Evolutionary conservation across 192 early-diverging fungal species (phyloP).

Genomic region (Spizellomyces sp.): DNA sequence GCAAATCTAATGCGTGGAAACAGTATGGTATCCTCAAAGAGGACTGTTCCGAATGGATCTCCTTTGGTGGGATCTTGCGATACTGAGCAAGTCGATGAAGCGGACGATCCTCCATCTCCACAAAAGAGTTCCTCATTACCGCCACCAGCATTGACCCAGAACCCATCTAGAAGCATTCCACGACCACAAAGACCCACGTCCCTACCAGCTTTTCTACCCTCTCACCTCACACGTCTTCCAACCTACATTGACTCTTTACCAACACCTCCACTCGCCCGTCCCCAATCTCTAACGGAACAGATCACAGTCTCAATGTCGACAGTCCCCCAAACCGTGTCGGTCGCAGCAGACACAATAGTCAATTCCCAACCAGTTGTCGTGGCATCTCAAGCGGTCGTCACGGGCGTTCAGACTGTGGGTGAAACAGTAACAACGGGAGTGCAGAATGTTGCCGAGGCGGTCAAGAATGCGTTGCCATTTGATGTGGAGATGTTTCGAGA

Average conservation of each 20-base stretch:
- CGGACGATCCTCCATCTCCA: too few species aligned
- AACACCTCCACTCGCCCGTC: slow-evolving; percentile 21
- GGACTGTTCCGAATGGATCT: too few species aligned
- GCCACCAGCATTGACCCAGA: too few species aligned
- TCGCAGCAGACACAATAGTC: background rate
- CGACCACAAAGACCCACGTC: background rate
- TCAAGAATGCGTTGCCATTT: slow-evolving; percentile 19
- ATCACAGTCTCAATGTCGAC: slow-evolving; percentile 9
- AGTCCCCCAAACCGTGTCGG: slow-evolving; percentile 3
- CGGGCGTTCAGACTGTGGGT: slow-evolving; percentile 3
- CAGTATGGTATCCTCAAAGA: too few species aligned
- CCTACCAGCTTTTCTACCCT: background rate
- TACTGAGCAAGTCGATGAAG: too few species aligned
- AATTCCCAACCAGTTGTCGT: background rate
- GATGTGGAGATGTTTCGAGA: slow-evolving; percentile 26
- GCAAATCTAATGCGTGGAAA: too few species aligned
- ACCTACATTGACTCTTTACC: slow-evolving; percentile 14
- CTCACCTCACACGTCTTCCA: slow-evolving; percentile 10
- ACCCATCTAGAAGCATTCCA: too few species aligned
- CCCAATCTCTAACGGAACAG: slow-evolving; percentile 2
- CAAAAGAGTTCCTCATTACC: too few species aligned
- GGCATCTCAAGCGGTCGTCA: slow-evolving; percentile 7
- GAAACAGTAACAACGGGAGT: slow-evolving; percentile 15
- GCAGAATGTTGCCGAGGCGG: slow-evolving; percentile 5
- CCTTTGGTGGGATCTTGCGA: too few species aligned